phyloP scores from a whole-genome alignment of 2,329 filamentous ascomycete species.

The Microsporum ferrugineum region DNA sequence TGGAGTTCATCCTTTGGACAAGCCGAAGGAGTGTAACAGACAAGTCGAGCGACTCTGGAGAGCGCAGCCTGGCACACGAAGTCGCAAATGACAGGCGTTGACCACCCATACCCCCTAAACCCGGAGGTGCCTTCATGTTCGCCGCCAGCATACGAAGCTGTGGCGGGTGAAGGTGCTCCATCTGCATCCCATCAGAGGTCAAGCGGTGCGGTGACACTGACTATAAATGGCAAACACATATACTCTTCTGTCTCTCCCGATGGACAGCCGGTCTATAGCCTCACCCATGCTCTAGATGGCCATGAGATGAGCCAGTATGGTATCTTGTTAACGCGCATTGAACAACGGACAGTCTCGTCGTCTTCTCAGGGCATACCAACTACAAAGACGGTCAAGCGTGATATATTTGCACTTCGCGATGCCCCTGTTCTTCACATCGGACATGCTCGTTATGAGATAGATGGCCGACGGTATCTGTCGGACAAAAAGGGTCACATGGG shows the following conservation, averaged over 20 bases:
- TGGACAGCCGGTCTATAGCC: constrained; percentile 13
- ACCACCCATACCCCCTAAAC: not conserved
- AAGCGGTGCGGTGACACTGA: constrained; percentile 8
- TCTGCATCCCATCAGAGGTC: not conserved
- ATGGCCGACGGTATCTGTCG: constrained; percentile 11
- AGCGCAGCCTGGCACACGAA: not conserved
- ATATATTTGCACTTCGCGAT: constrained; percentile 13
- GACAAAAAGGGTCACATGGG: constrained; percentile 12
- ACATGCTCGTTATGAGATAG: constrained; percentile 12
- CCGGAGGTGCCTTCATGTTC: not conserved
- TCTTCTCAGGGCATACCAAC: not conserved
- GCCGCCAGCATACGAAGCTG: constrained; percentile 12
- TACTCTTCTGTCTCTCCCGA: constrained; percentile 7
- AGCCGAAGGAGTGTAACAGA: not conserved
- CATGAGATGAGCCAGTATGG: constrained; percentile 11
- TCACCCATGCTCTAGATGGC: constrained; percentile 14
- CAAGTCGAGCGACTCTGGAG: not conserved
- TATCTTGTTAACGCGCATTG: constrained; percentile 12
- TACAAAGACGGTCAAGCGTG: constrained; percentile 5
- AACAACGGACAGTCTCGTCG: not conserved
- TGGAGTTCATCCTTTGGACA: not conserved
- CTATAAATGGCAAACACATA: constrained; percentile 12
- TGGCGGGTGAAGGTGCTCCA: not conserved
- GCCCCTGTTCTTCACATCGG: constrained; percentile 5
- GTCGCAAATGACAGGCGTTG: not conserved